phyloP scores from a whole-genome alignment of 2,329 filamentous ascomycete species.

The Diaporthe humulicola region DNA sequence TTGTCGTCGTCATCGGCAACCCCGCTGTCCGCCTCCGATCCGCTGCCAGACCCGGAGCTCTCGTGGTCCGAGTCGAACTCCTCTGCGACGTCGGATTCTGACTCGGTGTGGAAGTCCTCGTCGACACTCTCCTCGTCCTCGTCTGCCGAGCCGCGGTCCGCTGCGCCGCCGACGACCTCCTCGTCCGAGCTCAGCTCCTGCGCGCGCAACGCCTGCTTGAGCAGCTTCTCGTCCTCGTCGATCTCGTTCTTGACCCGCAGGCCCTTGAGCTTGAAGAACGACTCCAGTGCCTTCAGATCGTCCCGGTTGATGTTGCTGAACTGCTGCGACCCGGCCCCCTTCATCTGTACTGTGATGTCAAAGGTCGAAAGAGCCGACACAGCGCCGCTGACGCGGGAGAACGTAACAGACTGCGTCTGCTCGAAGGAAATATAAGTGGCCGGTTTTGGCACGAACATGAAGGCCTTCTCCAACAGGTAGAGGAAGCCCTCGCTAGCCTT shows the following conservation, averaged over 20 bases:
- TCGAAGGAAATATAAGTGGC: slow-evolving; percentile 98
- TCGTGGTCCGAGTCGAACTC: slow-evolving; percentile 95
- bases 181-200: slow-evolving; percentile 90
- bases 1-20: slow-evolving; percentile 60
- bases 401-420: slow-evolving; percentile 90
- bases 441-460: slow-evolving; percentile 99
- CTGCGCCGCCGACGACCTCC: slow-evolving; percentile 76
- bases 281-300: slow-evolving; percentile 95
- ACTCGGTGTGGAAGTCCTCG: slow-evolving; percentile 94
- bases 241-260: slow-evolving; percentile 99
- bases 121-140: slow-evolving; percentile 96
- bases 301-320: slow-evolving; percentile 99
- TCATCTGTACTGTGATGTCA: slow-evolving; percentile 94
- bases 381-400: slow-evolving; percentile 94
- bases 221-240: slow-evolving; percentile 86
- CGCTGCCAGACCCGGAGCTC: slow-evolving; percentile 80
- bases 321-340: slow-evolving; percentile 90
- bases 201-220: slow-evolving; percentile 86
- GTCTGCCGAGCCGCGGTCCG: slow-evolving; percentile 90
- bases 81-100: slow-evolving; percentile 95
- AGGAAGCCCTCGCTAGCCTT: slow-evolving; percentile 98
- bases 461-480: slow-evolving; percentile 97
- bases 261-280: slow-evolving; percentile 96
- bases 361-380: slow-evolving; percentile 96
- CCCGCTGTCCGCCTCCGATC: slow-evolving; percentile 75